These are phyloP conservation scores for Pistacia integerrima DNA, from an alignment of 345 rosid species.

Conservation along the genomic window DNA sequence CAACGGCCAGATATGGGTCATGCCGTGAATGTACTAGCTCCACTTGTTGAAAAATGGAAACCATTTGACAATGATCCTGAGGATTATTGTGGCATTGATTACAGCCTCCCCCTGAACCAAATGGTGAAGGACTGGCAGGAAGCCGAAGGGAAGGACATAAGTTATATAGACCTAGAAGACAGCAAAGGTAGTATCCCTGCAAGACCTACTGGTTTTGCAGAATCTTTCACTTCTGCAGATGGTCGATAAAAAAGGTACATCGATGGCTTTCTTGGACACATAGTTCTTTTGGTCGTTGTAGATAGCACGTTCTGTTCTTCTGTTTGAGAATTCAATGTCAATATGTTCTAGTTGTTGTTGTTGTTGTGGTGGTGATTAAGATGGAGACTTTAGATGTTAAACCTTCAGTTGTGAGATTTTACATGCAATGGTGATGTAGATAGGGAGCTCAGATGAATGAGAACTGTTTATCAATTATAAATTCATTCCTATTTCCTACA, in stretches of 20 bases:
- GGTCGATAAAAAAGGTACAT: constrained; percentile 46
- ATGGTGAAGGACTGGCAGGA: constrained; percentile 88
- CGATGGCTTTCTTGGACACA: background rate
- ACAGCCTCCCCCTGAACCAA: constrained; percentile 75
- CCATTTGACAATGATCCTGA: constrained; percentile 54
- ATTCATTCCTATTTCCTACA: constrained; percentile 1
- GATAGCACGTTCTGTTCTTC: constrained; percentile 28
- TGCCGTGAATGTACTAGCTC: constrained; percentile 63
- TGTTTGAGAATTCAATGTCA: constrained; percentile 20
- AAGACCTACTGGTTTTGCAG: constrained; percentile 70
- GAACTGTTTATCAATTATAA: constrained; percentile 9
- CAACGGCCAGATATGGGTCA: constrained; percentile 85
- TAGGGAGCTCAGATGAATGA: constrained; percentile 23
- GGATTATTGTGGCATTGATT: constrained; percentile 72
- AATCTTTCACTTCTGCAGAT: constrained; percentile 73
- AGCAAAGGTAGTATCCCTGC: constrained; percentile 79
- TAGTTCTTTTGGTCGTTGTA: constrained; percentile 28
- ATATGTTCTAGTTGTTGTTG: constrained; percentile 9
- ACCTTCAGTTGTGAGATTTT: constrained; percentile 23
- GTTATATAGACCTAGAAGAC: constrained; percentile 55
- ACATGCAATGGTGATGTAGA: constrained; percentile 39
- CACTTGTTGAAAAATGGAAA: constrained; percentile 78
- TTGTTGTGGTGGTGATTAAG: background rate
- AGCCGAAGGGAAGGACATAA: constrained; percentile 68
- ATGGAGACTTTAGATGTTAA: constrained; percentile 6